Evolutionary conservation across 192 early-diverging fungal species (phyloP).

Genomic region (Diversispora eburnea): DNA sequence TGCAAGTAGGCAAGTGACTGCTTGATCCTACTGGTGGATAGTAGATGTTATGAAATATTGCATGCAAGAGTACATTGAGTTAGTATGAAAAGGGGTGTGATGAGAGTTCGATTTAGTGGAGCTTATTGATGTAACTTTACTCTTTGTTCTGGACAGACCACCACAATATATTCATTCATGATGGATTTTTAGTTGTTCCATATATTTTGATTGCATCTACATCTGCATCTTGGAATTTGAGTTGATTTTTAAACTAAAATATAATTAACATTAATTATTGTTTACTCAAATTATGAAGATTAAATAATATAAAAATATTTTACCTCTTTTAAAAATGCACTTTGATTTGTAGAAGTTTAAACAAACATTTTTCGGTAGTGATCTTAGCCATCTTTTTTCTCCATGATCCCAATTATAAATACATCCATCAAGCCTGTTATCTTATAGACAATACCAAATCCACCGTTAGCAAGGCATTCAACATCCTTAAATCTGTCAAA

Average conservation of each 20-base stretch:
- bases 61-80: no score
- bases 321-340: conserved; percentile 2
- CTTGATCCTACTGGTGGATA: no score
- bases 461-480: neutral
- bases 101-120: no score
- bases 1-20: no score
- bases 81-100: no score
- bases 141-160: no score
- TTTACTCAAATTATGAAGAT: neutral
- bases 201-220: neutral
- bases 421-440: conserved; percentile 2
- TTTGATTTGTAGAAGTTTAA: neutral
- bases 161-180: neutral
- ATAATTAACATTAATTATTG: neutral
- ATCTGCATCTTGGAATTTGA: neutral
- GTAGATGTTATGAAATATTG: no score
- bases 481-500: conserved; percentile 6
- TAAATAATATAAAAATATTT: neutral
- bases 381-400: neutral
- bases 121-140: no score
- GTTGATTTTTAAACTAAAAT: neutral
- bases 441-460: conserved; percentile 1
- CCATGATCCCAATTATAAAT: neutral
- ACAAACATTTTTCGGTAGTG: neutral
- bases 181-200: conserved; percentile 2